Conservation (phyloP, 176 grass and related monocot species). For the Musa beccarii region DNA sequence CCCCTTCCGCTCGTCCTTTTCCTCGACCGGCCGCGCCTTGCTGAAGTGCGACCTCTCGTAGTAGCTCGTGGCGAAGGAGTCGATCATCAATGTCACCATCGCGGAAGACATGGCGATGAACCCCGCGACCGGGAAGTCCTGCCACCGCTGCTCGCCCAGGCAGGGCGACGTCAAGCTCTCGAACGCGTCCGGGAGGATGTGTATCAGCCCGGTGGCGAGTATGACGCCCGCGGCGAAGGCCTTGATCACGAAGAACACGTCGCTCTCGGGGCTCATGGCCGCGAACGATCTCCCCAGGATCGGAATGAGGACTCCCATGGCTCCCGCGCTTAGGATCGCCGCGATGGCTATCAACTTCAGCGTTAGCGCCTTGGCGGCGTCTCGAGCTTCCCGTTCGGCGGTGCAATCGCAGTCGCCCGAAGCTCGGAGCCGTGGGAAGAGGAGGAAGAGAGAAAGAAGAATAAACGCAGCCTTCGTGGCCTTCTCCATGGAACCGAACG, state of each 20-base stretch:
- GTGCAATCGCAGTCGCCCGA: conserved; percentile 37
- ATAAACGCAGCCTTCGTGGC: conserved; percentile 4
- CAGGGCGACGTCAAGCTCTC: conserved; percentile 60
- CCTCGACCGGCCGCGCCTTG: conserved; percentile 30
- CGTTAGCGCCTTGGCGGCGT: conserved; percentile 26
- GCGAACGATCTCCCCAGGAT: conserved; percentile 61
- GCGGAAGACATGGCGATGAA: conserved; percentile 69
- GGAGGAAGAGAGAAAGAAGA: conserved; percentile 25
- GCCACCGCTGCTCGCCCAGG: conserved; percentile 1
- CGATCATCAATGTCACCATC: conserved; percentile 66
- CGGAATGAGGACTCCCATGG: conserved; percentile 58
- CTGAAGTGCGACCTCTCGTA: conserved; percentile 47
- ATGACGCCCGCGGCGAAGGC: conserved; percentile 90
- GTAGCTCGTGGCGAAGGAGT: conserved; percentile 63
- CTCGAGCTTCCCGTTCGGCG: conserved; percentile 25
- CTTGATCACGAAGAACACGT: conserved; percentile 73
- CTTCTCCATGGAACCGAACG: not conserved
- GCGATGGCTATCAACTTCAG: conserved; percentile 75
- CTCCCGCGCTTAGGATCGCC: conserved; percentile 72
- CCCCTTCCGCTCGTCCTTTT: not conserved
- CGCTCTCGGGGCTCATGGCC: conserved; percentile 45
- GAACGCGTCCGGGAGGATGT: conserved; percentile 83
- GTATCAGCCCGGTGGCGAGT: conserved; percentile 77
- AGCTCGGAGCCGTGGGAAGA: conserved; percentile 35
- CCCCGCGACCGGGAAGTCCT: conserved; percentile 46